Conservation (phyloP, 2,329 filamentous ascomycete genomes). For the Neofusicoccum sp. region DNA sequence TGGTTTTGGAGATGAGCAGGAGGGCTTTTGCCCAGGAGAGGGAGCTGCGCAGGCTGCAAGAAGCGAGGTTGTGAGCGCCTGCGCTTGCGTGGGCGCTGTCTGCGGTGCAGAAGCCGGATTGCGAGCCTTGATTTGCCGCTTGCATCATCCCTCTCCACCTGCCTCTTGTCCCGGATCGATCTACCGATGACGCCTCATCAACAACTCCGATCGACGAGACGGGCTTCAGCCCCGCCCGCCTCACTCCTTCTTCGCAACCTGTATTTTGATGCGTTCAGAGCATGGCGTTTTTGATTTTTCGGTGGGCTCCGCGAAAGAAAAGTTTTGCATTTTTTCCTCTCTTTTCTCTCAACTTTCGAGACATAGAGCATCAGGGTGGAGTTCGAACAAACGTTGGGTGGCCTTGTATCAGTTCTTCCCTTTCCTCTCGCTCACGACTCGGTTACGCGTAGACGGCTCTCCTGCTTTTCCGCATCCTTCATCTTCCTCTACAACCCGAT, state of each 20-base stretch:
- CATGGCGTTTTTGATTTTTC: constrained; percentile 6
- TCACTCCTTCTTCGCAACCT: neutral
- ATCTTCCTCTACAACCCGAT: neutral
- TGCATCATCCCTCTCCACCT: constrained; percentile 2
- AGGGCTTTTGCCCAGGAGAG: constrained; percentile 88
- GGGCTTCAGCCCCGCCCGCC: neutral
- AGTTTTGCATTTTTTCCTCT: constrained; percentile 1
- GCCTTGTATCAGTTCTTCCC: neutral
- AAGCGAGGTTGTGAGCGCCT: constrained; percentile 29
- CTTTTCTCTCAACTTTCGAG: neutral
- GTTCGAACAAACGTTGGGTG: neutral
- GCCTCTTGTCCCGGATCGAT: neutral
- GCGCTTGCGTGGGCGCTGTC: neutral
- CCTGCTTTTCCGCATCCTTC: neutral
- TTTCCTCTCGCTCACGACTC: neutral
- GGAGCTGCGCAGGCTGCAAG: constrained; percentile 52
- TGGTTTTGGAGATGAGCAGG: constrained; percentile 88
- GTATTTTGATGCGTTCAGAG: constrained; percentile 5
- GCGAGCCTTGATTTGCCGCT: neutral
- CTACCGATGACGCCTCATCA: neutral
- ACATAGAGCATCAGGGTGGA: constrained; percentile 10
- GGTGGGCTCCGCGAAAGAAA: neutral
- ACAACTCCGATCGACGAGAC: neutral
- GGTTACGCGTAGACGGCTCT: constrained; percentile 14
- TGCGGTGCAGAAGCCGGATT: neutral